A percentile compares a stretch with the other conserved stretches of the same genome.
These are phyloP conservation scores for Coriaria nepalensis DNA, from an alignment of 306 rosid genomes.

Conservation along the genomic window DNA sequence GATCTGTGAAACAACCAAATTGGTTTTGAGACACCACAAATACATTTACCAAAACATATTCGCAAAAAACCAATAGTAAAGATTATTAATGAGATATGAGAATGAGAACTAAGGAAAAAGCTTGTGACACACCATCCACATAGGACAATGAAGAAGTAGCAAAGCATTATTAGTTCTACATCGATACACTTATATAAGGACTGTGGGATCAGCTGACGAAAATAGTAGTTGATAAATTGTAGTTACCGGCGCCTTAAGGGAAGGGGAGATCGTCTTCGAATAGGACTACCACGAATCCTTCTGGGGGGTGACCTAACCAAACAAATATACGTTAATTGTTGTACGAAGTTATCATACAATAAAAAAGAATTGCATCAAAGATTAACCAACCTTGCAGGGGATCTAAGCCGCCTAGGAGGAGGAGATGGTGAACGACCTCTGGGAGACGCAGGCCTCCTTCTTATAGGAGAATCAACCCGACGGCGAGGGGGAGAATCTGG, in stretches of 20 bases:
- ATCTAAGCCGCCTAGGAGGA: slow-evolving; percentile 62
- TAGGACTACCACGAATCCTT: slow-evolving; percentile 84
- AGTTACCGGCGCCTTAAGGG: slow-evolving; percentile 82
- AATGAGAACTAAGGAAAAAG: no score
- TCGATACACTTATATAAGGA: no score
- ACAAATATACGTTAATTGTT: slow-evolving; percentile 5
- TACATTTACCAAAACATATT: background rate
- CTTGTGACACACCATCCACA: no score
- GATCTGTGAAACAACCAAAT: slow-evolving; percentile 31
- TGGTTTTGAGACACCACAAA: background rate
- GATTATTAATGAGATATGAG: no score
- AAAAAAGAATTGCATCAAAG: background rate
- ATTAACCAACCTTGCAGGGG: slow-evolving; percentile 59
- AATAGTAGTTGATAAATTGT: no score
- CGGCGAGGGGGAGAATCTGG: slow-evolving; percentile 66
- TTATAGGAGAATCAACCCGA: slow-evolving; percentile 63
- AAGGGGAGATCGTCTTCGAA: slow-evolving; percentile 79
- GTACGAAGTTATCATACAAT: background rate
- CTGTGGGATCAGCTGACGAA: no score
- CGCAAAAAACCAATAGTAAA: background rate
- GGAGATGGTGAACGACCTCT: slow-evolving; percentile 80
- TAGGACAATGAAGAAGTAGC: no score
- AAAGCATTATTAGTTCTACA: no score
- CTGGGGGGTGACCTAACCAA: slow-evolving; percentile 47
- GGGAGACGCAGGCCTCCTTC: slow-evolving; percentile 82